Conservation (phyloP, 164 flowering plant species). For the Magnolia changhungtana region DNA sequence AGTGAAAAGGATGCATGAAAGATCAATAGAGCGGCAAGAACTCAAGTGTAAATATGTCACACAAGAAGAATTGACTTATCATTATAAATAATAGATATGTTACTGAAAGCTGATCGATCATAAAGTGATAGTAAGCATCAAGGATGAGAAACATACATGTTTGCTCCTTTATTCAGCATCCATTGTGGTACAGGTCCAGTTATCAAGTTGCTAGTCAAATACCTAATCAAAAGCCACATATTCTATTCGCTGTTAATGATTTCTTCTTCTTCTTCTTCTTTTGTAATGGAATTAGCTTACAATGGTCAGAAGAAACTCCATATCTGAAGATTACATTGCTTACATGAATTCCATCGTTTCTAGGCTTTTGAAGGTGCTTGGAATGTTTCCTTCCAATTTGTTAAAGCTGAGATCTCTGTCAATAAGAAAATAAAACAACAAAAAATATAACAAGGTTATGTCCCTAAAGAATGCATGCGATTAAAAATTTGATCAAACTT, state of each 20-base stretch:
- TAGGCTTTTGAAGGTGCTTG: slow-evolving; percentile 20
- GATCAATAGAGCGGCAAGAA: not conserved
- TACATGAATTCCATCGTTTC: slow-evolving; percentile 29
- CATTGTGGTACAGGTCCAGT: slow-evolving; percentile 54
- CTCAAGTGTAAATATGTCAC: not conserved
- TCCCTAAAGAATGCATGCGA: not conserved
- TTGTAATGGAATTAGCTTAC: not conserved
- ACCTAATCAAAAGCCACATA: slow-evolving; percentile 32
- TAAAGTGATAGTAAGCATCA: not conserved
- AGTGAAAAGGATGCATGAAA: not conserved
- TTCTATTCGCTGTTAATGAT: not conserved
- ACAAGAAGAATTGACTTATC: not conserved
- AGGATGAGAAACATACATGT: slow-evolving; percentile 40
- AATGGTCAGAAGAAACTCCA: not conserved
- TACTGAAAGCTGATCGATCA: not conserved
- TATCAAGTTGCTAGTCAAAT: slow-evolving; percentile 55
- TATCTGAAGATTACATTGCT: slow-evolving; percentile 15
- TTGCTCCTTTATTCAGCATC: slow-evolving; percentile 42
- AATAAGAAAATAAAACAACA: not conserved
- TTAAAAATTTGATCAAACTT: not conserved
- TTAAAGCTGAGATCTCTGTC: slow-evolving; percentile 74
- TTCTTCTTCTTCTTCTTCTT: too few species aligned
- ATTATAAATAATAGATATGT: too few species aligned
- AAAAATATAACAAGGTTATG: not conserved
- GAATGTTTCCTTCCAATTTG: slow-evolving; percentile 50